phyloP scores from a whole-genome alignment of 2,329 filamentous ascomycete species.

The Davidsoniella australis region DNA sequence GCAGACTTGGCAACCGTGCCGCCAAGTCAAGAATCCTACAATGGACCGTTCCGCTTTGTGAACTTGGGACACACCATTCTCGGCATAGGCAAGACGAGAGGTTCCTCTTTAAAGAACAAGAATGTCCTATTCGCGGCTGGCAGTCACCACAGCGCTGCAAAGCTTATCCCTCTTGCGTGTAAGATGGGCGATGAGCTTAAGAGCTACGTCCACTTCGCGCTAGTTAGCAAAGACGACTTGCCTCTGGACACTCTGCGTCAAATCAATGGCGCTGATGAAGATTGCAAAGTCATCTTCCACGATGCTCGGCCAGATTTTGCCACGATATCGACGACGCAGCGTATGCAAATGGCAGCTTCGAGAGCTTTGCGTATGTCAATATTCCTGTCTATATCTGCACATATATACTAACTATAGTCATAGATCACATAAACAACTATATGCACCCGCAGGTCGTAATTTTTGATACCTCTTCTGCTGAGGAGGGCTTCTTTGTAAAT shows the following conservation, averaged over 20 bases:
- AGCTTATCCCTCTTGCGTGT: slow-evolving; percentile 67
- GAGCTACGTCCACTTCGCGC: slow-evolving; percentile 65
- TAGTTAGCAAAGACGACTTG: slow-evolving; percentile 60
- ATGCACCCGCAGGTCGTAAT: slow-evolving; percentile 65
- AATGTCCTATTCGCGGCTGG: slow-evolving; percentile 70
- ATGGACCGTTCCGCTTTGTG: slow-evolving; percentile 53
- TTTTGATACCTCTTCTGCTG: slow-evolving; percentile 47
- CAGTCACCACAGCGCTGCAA: slow-evolving; percentile 53
- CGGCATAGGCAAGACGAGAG: slow-evolving; percentile 35
- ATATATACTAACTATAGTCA: slow-evolving; percentile 8
- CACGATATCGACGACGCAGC: slow-evolving; percentile 48
- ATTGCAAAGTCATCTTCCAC: slow-evolving; percentile 48
- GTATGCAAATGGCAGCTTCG: slow-evolving; percentile 47
- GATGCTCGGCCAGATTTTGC: slow-evolving; percentile 64
- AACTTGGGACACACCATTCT: slow-evolving; percentile 47
- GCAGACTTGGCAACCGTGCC: no score
- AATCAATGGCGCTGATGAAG: slow-evolving; percentile 61
- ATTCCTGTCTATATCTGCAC: not conserved
- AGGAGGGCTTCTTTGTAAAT: slow-evolving; percentile 51
- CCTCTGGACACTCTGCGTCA: slow-evolving; percentile 49
- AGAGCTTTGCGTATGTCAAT: slow-evolving; percentile 42
- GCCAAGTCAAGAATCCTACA: slow-evolving; percentile 28
- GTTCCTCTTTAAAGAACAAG: slow-evolving; percentile 35
- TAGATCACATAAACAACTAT: slow-evolving; percentile 50
- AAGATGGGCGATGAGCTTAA: slow-evolving; percentile 56